phyloP scores from a whole-genome alignment of 768 basidiomycete genomes.

The Nidularia pulvinata region DNA sequence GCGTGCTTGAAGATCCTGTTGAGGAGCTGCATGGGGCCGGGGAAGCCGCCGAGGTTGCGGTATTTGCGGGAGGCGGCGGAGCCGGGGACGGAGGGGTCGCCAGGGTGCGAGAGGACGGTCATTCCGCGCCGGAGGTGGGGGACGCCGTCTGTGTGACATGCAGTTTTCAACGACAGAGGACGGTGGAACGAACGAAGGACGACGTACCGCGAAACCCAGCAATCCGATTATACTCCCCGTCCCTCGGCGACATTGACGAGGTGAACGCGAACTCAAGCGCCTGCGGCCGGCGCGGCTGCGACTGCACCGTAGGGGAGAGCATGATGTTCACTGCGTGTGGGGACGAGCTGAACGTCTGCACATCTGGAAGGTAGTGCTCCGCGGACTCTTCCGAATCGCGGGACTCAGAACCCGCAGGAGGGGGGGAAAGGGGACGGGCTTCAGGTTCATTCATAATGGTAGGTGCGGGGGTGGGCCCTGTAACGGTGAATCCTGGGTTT shows the following conservation, averaged over 20 bases:
- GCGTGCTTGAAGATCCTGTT: conserved; percentile 30
- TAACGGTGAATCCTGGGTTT: conserved; percentile 3
- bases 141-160: conserved; percentile 12
- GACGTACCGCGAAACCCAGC: neutral
- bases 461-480: conserved; percentile 3
- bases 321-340: conserved; percentile 8
- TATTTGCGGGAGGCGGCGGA: conserved; percentile 26
- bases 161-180: neutral
- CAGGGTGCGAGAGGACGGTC: conserved; percentile 20
- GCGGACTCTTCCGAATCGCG: too few species aligned
- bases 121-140: conserved; percentile 26
- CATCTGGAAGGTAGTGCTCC: conserved; percentile 5
- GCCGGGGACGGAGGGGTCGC: conserved; percentile 8
- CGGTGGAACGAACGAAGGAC: neutral
- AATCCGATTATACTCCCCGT: neutral
- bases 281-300: conserved; percentile 3
- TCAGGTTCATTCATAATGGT: neutral
- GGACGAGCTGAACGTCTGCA: conserved; percentile 13
- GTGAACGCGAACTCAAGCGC: conserved; percentile 14
- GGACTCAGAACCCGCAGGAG: conserved; percentile 1
- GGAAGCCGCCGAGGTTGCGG: conserved; percentile 44
- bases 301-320: conserved; percentile 8
- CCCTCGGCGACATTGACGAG: conserved; percentile 10
- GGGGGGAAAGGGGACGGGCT: neutral
- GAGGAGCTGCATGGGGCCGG: conserved; percentile 38